phyloP scores from a whole-genome alignment of 1,139 yeast genomes.

The Zygoascus sp. region DNA sequence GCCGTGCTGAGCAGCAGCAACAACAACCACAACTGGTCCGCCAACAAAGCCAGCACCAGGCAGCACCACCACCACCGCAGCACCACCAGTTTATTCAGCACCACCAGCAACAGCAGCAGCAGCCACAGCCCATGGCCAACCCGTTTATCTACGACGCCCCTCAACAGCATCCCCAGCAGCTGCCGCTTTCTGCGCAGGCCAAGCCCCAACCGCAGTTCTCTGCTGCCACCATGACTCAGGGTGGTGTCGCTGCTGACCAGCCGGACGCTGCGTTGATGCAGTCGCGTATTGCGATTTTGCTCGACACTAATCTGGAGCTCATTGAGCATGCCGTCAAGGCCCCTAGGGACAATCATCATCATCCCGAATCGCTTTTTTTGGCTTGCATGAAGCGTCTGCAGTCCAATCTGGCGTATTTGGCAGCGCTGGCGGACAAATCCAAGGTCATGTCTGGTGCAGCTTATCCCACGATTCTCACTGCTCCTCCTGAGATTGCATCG shows the following conservation, averaged over 20 bases:
- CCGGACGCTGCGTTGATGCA: slow-evolving; percentile 14
- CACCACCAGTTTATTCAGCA: slow-evolving; percentile 11
- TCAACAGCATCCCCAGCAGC: too few species aligned
- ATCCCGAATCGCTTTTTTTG: slow-evolving; percentile 22
- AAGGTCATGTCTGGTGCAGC: slow-evolving; percentile 22
- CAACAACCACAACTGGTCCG: slow-evolving; percentile 4
- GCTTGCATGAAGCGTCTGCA: slow-evolving; percentile 34
- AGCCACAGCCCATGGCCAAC: slow-evolving; percentile 12
- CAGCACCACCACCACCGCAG: slow-evolving; percentile 7
- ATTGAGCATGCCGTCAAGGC: slow-evolving; percentile 27
- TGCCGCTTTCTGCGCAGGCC: slow-evolving; percentile 11
- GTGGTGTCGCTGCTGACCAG: not conserved
- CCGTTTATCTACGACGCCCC: slow-evolving; percentile 5
- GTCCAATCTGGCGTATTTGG: slow-evolving; percentile 32
- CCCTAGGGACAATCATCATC: slow-evolving; percentile 21
- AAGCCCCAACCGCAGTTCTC: slow-evolving; percentile 14
- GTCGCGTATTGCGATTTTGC: slow-evolving; percentile 27
- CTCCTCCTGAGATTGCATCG: slow-evolving; percentile 33
- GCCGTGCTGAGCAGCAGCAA: not conserved
- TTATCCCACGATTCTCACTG: slow-evolving; percentile 29
- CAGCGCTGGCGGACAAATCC: slow-evolving; percentile 27
- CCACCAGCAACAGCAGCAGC: slow-evolving; percentile 13
- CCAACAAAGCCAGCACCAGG: slow-evolving; percentile 11
- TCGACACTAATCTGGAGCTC: slow-evolving; percentile 35
- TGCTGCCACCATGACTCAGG: too few species aligned